Evolutionary conservation across 768 basidiomycete species (phyloP), one percentile per base, ranked within the genome.

Genomic region (Hygrophorus russula): DNA sequence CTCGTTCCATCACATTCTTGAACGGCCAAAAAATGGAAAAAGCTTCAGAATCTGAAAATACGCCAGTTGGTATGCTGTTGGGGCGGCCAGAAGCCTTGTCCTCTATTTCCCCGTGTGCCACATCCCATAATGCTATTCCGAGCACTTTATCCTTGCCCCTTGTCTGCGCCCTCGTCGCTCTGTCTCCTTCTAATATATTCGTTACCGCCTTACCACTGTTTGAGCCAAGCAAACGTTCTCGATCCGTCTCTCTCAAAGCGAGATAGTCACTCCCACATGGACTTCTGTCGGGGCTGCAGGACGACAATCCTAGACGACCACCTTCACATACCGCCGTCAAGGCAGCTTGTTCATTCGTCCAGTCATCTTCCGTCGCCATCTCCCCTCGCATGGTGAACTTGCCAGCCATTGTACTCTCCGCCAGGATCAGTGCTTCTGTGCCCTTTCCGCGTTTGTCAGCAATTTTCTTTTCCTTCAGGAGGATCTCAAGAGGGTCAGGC

Each of bases 391-490:
- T 24, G 7, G 24, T 24, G 24, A 7, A 24, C 24, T 24, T 24
- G 24, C 24, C 24, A 24, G 7, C 24, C 3, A 67, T 45, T 10
- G 63, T 62, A 33, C 53, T 57, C 49, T 77, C 74, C 11, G 76
- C 78, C 11, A 55, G 67, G 47, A 56, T 62, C 42, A 74, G 53
- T 6, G 68, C 73, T 6, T 66, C 59, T 11, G 37, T 57, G 34
- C 67, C 68, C 19, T 65, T 62, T 9, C 70, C 69, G 5, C 51
- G 52, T 45, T 63, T 60, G 27, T 69, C 64, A 6, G 64, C 61
- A 2, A 49, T 45, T 20, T 54, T 56, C 53, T 76, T 80, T 56
- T 80, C 78, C 48, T 66, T 72, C 31, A 80, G 54, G 24, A 81
- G 66, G 1, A 61, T 67, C 39, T 66, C 68, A 15, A 83, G 63